Conservation (phyloP, 1,139 yeast genomes). For the Arxiozyma bovina region DNA sequence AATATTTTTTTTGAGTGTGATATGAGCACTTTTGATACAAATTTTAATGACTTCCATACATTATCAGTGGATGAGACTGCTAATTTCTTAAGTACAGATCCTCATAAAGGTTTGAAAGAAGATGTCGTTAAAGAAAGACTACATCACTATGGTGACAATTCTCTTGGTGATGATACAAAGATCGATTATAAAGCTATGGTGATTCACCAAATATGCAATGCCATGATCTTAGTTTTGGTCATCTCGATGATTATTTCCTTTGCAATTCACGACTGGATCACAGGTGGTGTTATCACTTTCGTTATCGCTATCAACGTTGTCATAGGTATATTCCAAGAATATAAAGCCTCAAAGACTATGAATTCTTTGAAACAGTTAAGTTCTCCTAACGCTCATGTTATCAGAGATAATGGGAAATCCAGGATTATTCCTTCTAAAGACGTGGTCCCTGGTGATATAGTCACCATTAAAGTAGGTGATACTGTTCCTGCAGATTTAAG, state of each 20-base stretch:
- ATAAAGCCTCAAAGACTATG: conserved; percentile 85
- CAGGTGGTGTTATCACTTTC: conserved; percentile 80
- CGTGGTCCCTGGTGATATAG: conserved; percentile 94
- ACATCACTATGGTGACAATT: conserved; percentile 45
- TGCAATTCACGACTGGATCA: conserved; percentile 88
- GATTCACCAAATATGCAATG: conserved; percentile 80
- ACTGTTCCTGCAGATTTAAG: conserved; percentile 92
- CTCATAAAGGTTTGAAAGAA: conserved; percentile 49
- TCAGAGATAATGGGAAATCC: conserved; percentile 60
- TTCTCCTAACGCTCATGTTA: conserved; percentile 86
- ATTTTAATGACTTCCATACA: conserved; percentile 4
- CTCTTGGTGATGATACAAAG: conserved; percentile 28
- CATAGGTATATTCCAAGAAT: conserved; percentile 93
- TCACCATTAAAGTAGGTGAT: conserved; percentile 83
- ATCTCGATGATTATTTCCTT: conserved; percentile 83
- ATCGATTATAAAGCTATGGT: conserved; percentile 60
- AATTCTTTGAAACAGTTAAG: conserved; percentile 86
- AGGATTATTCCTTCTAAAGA: conserved; percentile 70
- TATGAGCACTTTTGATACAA: conserved; percentile 1
- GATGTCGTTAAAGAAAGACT: conserved; percentile 62
- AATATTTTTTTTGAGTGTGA: not conserved
- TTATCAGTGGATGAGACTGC: conserved; percentile 1
- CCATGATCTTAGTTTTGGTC: conserved; percentile 74
- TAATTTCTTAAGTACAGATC: conserved; percentile 38
- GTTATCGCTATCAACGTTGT: conserved; percentile 89